phyloP scores from a whole-genome alignment of 352 stramenopile genomes.

The Globisporangium camurandrum region DNA sequence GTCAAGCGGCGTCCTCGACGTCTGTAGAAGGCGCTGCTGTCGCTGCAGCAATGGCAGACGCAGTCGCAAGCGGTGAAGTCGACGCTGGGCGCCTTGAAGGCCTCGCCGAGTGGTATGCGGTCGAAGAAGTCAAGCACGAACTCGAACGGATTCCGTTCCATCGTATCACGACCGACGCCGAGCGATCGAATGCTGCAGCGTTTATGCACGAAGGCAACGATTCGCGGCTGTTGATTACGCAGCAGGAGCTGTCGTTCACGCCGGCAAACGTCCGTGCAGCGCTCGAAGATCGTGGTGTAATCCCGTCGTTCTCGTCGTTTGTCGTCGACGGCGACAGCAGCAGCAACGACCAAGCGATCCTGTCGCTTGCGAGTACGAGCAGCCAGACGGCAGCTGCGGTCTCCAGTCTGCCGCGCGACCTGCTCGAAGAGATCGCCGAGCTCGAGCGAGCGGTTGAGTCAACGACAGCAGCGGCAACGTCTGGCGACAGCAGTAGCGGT shows the following conservation, averaged over 20 bases:
- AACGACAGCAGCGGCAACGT: too few species aligned
- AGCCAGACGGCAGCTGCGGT: neutral
- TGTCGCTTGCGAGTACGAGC: too few species aligned
- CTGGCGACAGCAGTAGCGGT: slow-evolving; percentile 9
- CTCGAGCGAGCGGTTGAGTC: slow-evolving; percentile 48
- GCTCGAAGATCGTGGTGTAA: slow-evolving; percentile 60
- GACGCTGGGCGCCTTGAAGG: slow-evolving; percentile 51
- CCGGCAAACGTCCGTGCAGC: slow-evolving; percentile 46
- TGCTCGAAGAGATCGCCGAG: slow-evolving; percentile 49
- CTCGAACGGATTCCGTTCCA: slow-evolving; percentile 56
- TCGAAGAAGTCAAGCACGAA: slow-evolving; percentile 60
- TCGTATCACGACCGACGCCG: slow-evolving; percentile 50
- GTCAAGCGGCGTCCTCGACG: neutral
- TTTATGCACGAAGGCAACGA: slow-evolving; percentile 55
- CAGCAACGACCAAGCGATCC: neutral
- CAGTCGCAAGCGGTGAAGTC: slow-evolving; percentile 7
- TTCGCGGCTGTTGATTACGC: slow-evolving; percentile 42
- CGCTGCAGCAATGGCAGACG: neutral
- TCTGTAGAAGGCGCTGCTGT: too few species aligned
- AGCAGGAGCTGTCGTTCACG: slow-evolving; percentile 58
- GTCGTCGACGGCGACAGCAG: neutral
- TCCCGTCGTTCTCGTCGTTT: slow-evolving; percentile 25
- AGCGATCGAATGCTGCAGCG: slow-evolving; percentile 38
- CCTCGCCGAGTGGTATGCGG: slow-evolving; percentile 62
- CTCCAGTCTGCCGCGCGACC: slow-evolving; percentile 25